These are phyloP conservation scores for Skeletonema costatum DNA, from an alignment of 108 stramenopile genomes.

Conservation along the genomic window DNA sequence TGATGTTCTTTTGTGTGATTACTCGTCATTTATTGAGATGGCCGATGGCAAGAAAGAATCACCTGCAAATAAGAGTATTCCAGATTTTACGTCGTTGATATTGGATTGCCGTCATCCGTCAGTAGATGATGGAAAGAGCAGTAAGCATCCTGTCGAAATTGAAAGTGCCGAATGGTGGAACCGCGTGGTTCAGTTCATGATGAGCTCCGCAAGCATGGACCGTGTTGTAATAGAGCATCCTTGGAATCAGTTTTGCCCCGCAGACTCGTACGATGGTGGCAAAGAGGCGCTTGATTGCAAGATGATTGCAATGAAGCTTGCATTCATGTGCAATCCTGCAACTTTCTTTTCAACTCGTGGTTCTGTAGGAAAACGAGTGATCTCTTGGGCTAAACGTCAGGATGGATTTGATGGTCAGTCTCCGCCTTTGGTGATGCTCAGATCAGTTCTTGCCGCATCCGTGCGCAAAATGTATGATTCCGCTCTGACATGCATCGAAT, in stretches of 20 bases:
- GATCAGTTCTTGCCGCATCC: constrained; percentile 15
- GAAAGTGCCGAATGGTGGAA: constrained; percentile 47
- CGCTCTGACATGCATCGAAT: background rate
- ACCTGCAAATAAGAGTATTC: background rate
- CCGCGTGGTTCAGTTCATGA: constrained; percentile 12
- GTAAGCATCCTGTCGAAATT: background rate
- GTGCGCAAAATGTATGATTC: constrained; percentile 4
- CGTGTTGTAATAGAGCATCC: constrained; percentile 39
- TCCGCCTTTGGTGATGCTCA: background rate
- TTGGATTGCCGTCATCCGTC: constrained; percentile 33
- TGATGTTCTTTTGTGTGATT: constrained; percentile 69
- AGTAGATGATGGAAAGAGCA: background rate
- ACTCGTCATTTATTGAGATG: constrained; percentile 34
- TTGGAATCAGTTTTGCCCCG: background rate
- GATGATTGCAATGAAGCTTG: constrained; percentile 48
- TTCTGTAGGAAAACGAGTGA: constrained; percentile 41
- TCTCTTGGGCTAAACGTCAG: constrained; percentile 52
- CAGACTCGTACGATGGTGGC: background rate
- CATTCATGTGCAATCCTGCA: constrained; percentile 35
- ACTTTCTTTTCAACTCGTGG: constrained; percentile 23
- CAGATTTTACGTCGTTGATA: constrained; percentile 28
- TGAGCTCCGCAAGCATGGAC: constrained; percentile 17
- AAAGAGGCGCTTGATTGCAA: background rate
- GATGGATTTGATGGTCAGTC: constrained; percentile 1
- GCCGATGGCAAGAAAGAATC: background rate